Percentiles rank a stretch among this genome's conserved stretches.
phyloP scores from a whole-genome alignment of 1,284 basidiomycete species.

The Apiotrichum montevideense region DNA sequence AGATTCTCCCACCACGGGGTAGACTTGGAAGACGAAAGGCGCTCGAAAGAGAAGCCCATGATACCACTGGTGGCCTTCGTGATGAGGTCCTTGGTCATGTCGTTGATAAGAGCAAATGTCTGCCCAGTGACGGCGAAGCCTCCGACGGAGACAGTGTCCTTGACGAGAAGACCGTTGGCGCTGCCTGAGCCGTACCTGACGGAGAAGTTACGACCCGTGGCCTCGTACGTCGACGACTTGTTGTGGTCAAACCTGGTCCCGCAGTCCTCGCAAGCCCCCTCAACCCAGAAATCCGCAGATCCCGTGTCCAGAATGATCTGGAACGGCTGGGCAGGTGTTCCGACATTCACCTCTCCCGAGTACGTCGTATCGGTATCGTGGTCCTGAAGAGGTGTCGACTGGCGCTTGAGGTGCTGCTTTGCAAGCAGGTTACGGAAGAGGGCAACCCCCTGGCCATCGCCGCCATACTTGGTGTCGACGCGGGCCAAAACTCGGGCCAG shows the following conservation, averaged over 20 bases:
- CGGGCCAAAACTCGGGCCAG: constrained; percentile 32
- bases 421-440: constrained; percentile 15
- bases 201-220: constrained; percentile 27
- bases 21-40: constrained; percentile 47
- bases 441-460: constrained; percentile 20
- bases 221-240: constrained; percentile 17
- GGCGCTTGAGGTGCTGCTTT: background rate
- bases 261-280: constrained; percentile 17
- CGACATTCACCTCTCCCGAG: constrained; percentile 38
- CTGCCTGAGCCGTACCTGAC: constrained; percentile 56
- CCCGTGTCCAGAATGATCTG: constrained; percentile 57
- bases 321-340: constrained; percentile 51
- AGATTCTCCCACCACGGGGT: constrained; percentile 58
- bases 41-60: constrained; percentile 50
- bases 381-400: constrained; percentile 15
- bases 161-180: constrained; percentile 62
- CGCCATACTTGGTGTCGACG: constrained; percentile 37
- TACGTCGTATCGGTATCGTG: constrained; percentile 45
- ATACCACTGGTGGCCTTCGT: constrained; percentile 47
- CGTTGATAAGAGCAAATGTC: constrained; percentile 53
- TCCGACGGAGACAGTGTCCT: constrained; percentile 71
- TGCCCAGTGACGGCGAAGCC: constrained; percentile 69
- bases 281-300: constrained; percentile 54
- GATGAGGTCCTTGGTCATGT: constrained; percentile 43
- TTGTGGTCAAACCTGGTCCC: constrained; percentile 13